Evolutionary conservation across 257 asterid genomes (phyloP).

Genomic region (Fraxinus anomala): DNA sequence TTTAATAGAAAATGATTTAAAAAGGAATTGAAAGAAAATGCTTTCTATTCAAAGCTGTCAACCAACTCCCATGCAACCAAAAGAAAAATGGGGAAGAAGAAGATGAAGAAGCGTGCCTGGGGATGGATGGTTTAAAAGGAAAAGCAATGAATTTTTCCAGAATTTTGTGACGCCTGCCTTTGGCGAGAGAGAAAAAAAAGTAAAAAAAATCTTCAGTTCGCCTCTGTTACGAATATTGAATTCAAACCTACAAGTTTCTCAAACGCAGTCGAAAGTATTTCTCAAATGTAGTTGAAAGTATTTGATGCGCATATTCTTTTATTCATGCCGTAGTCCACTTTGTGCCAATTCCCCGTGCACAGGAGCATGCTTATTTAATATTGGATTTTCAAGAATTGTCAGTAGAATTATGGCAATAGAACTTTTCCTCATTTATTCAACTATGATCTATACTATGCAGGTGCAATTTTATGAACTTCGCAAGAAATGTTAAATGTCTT

Average conservation of each 20-base stretch:
- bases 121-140: not conserved
- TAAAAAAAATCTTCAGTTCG: too few species aligned
- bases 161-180: not conserved
- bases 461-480: constrained; percentile 95
- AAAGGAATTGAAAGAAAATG: not conserved
- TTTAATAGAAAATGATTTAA: not conserved
- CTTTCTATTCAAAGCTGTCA: not conserved
- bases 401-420: not conserved
- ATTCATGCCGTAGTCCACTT: not conserved
- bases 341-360: not conserved
- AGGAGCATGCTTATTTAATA: not conserved
- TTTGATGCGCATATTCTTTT: too few species aligned
- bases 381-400: constrained; percentile 10
- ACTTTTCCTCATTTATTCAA: not conserved
- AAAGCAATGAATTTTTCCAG: not conserved
- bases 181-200: too few species aligned
- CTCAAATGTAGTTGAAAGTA: not conserved
- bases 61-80: not conserved
- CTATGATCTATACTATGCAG: constrained; percentile 45
- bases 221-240: not conserved
- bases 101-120: not conserved
- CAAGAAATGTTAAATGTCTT: constrained; percentile 82
- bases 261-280: too few species aligned
- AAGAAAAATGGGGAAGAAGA: not conserved
- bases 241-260: not conserved